Evolutionary conservation across 1,284 basidiomycete species (phyloP), one percentile per base, ranked within the genome.

Genomic region (Moniliophthora roreri): DNA sequence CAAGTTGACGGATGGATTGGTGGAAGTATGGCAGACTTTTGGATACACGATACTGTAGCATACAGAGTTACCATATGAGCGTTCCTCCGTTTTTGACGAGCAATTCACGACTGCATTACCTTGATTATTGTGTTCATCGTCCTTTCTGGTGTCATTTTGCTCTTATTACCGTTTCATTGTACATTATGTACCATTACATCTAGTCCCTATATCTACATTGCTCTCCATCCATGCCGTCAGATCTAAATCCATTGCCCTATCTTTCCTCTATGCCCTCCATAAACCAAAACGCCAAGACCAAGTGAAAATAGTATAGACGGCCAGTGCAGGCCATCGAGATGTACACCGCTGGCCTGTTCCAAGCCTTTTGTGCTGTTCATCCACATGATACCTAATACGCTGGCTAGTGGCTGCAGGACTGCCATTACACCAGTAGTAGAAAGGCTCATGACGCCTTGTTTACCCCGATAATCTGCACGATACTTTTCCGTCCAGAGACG

Each of bases 1-100:
- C n/a, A 89, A 87, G 68, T 58, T 66, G 56, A 67, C 70, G 4
- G 78, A 81, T 59, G 87, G 82, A 4, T 65, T 90, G 52, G 84
- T 89, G 36, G 85, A 87, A 62, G 85, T 75, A 2, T 74, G 68
- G 58, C 72, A 66, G 39, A 62, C 59, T 21, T 86, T 87, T 59
- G 60, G 63, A 41, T n/a, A n/a, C n/a, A n/a, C n/a, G n/a, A n/a
- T n/a, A n/a, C n/a, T n/a, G n/a, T n/a, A n/a, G n/a, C n/a, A n/a
- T 55, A 81, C n/a, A 80, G 63, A 69, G 3, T 3, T 2, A 3
- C 16, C 35, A 9, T n/a, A 36, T 36, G 9, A n/a, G 9, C n/a
- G 9, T 9, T 36, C 35, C n/a, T 36, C 35, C n/a, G n/a, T 36
- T 9, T 36, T 36, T 36, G 35, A n/a, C 35, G n/a, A n/a, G n/a